Percentiles rank a stretch among this genome's conserved stretches.
Conservation (phyloP, 1,139 yeast species). For the Debaryomyces nepalensis region DNA sequence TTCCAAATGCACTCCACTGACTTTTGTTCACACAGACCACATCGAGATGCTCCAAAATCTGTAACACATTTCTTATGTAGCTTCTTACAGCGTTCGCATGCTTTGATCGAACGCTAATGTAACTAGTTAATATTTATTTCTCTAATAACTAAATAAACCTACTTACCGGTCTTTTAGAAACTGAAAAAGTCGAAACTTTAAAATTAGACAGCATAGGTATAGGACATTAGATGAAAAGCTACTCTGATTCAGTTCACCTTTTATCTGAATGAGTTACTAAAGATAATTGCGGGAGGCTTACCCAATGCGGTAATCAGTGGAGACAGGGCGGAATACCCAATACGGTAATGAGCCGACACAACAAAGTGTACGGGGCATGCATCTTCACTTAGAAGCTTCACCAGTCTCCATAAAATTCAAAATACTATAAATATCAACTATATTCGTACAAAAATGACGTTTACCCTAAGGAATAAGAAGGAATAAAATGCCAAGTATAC, state of each 20-base stretch:
- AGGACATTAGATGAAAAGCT: not conserved
- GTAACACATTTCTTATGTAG: slow-evolving; percentile 22
- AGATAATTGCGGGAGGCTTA: not conserved
- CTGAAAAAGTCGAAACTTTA: slow-evolving; percentile 10
- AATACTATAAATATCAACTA: too few species aligned
- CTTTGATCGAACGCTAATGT: slow-evolving; percentile 19
- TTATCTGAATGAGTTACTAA: too few species aligned
- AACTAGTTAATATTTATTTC: slow-evolving; percentile 2
- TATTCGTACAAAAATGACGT: not conserved
- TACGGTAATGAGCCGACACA: not conserved
- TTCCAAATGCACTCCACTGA: slow-evolving; percentile 16
- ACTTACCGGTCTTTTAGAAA: slow-evolving; percentile 10
- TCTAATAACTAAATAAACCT: not conserved
- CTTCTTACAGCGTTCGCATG: slow-evolving; percentile 24
- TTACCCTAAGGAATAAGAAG: not conserved
- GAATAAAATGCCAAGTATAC: slow-evolving; percentile 1
- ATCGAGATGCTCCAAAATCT: slow-evolving; percentile 14
- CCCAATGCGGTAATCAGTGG: not conserved
- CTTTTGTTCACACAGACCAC: slow-evolving; percentile 19
- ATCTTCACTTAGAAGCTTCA: too few species aligned
- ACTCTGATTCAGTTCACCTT: too few species aligned
- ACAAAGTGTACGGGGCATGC: too few species aligned
- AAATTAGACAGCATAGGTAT: slow-evolving; percentile 4
- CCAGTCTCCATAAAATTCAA: too few species aligned
- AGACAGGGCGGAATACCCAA: slow-evolving; percentile 3